Evolutionary conservation across 2,329 filamentous ascomycete genomes (phyloP).

Genomic region (Graphium sp.): DNA sequence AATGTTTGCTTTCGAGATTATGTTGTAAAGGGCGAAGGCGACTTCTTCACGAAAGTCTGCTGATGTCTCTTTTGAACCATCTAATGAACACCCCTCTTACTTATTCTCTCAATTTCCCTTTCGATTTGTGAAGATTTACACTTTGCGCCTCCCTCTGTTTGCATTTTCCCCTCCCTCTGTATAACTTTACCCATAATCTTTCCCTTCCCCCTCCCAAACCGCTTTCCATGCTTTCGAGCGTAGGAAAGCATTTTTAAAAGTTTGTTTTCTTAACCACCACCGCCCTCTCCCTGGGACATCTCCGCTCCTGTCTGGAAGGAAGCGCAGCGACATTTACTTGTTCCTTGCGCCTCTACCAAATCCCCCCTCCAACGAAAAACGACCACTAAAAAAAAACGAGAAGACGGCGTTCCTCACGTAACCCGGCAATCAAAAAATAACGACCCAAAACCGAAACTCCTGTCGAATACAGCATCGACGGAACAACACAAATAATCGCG

Average conservation of each 20-base stretch:
- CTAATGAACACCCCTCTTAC: too few relatives aligned
- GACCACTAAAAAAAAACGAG: too few relatives aligned
- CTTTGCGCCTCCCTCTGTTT: background rate
- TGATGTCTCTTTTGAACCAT: slow-evolving; percentile 4
- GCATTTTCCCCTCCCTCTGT: background rate
- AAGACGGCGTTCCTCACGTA: too few relatives aligned
- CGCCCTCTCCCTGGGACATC: background rate
- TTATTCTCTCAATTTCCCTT: too few relatives aligned
- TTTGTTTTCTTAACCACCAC: background rate
- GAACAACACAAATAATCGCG: too few relatives aligned
- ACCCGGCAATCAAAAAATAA: too few relatives aligned
- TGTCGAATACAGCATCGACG: too few relatives aligned
- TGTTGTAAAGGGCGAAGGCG: slow-evolving; percentile 4
- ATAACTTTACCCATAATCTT: background rate
- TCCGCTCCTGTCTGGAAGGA: too few relatives aligned
- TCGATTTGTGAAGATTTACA: too few relatives aligned
- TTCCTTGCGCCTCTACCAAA: slow-evolving; percentile 5
- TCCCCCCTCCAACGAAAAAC: too few relatives aligned
- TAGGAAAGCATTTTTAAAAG: background rate
- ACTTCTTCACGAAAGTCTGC: slow-evolving; percentile 4
- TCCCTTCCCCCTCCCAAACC: background rate
- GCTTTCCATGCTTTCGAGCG: background rate
- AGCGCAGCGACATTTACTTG: slow-evolving; percentile 6
- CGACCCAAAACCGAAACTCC: background rate
- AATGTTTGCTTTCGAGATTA: slow-evolving; percentile 4